A percentile compares a stretch with the other conserved stretches of the same genome.
phyloP scores from a whole-genome alignment of 345 rosid species.

The Gossypium australe region DNA sequence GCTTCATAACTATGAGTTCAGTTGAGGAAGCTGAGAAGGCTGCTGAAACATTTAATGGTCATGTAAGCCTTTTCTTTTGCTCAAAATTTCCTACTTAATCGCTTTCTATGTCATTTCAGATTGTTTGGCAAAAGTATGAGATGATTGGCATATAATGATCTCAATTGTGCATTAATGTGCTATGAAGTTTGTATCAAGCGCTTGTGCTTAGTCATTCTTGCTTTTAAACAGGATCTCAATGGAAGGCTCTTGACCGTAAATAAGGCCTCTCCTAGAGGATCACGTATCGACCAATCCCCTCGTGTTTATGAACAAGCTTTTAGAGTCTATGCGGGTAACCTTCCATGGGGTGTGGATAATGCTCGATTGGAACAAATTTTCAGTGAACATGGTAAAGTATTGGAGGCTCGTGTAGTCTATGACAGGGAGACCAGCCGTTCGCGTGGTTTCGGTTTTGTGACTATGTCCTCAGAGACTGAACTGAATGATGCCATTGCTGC shows the following conservation, averaged over 20 bases:
- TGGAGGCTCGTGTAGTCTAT: conserved; percentile 65
- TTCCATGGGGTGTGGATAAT: conserved; percentile 80
- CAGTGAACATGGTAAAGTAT: conserved; percentile 85
- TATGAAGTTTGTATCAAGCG: not conserved
- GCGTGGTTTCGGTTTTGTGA: conserved; percentile 91
- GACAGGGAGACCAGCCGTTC: conserved; percentile 93
- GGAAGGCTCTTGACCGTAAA: conserved; percentile 79
- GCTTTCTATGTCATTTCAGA: not conserved
- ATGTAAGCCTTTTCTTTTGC: conserved; percentile 44
- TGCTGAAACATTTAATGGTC: conserved; percentile 55
- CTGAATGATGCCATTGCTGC: conserved; percentile 89
- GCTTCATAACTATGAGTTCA: conserved; percentile 84
- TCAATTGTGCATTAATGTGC: not conserved
- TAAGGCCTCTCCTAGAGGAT: conserved; percentile 84
- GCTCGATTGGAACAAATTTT: conserved; percentile 73
- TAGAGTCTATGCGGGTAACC: conserved; percentile 76
- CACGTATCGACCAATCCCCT: conserved; percentile 57
- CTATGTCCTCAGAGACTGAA: conserved; percentile 69
- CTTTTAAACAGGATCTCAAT: conserved; percentile 48
- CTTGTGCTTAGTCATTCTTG: not conserved
- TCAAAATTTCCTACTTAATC: not conserved
- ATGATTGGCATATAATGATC: not conserved
- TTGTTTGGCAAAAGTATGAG: not conserved
- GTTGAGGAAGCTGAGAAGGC: conserved; percentile 88
- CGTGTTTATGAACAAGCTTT: conserved; percentile 44